Evolutionary conservation across 768 basidiomycete species (phyloP).

Genomic region (Kwoniella pini): DNA sequence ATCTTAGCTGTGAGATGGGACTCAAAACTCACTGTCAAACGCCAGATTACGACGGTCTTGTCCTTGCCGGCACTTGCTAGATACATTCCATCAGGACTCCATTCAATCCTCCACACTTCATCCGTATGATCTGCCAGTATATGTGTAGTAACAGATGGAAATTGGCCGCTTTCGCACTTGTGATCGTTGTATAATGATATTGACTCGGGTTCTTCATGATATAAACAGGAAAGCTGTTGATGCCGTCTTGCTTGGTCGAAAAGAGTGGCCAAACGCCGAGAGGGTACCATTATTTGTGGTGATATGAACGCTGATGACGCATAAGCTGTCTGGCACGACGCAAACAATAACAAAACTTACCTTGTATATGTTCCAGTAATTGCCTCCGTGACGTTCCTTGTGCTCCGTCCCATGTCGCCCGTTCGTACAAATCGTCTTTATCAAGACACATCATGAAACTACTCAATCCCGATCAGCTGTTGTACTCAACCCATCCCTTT

Average conservation of each 20-base stretch:
- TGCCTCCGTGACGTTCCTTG: conserved; percentile 72
- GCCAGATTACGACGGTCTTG: conserved; percentile 85
- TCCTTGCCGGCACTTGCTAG: conserved; percentile 89
- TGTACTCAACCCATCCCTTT: not conserved
- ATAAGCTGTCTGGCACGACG: conserved; percentile 6
- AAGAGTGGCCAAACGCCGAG: conserved; percentile 78
- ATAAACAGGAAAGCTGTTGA: conserved; percentile 79
- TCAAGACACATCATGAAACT: conserved; percentile 93
- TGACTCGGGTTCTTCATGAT: conserved; percentile 68
- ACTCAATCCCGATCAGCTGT: conserved; percentile 26
- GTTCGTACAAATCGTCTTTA: conserved; percentile 74
- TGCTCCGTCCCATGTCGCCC: conserved; percentile 88
- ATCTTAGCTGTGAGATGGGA: not conserved
- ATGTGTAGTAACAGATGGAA: conserved; percentile 82
- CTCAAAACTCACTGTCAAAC: conserved; percentile 71
- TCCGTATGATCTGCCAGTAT: conserved; percentile 83
- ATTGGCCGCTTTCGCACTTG: conserved; percentile 71
- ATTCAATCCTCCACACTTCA: conserved; percentile 94
- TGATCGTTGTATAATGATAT: conserved; percentile 89
- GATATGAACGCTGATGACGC: conserved; percentile 76
- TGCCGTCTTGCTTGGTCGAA: conserved; percentile 78
- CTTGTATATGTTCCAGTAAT: conserved; percentile 76
- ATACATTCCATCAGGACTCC: conserved; percentile 84
- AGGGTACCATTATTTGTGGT: conserved; percentile 88
- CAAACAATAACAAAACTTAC: conserved; percentile 57